phyloP scores from a whole-genome alignment of 208 protist species.

The Acanthamoeba castellanii region DNA sequence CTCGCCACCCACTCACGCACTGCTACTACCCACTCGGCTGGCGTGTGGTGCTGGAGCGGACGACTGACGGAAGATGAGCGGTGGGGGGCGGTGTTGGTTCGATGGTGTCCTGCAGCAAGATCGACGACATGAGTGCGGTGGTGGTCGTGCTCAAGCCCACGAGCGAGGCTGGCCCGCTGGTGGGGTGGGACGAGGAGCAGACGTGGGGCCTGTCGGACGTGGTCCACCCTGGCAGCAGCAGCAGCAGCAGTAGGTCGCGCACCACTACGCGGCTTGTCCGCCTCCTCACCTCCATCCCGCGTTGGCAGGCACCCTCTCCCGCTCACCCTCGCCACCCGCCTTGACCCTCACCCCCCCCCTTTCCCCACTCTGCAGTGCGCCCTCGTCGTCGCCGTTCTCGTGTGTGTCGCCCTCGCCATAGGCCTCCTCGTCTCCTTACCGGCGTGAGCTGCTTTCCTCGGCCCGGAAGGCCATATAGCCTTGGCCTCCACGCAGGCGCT shows the following conservation, averaged over 20 bases:
- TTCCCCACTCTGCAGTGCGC: not conserved
- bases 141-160: not conserved
- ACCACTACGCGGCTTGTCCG: not conserved
- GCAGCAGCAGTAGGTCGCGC: slow-evolving; percentile 25
- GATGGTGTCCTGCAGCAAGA: not conserved
- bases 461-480: too few species aligned
- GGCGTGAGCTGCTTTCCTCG: not conserved
- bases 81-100: too few species aligned
- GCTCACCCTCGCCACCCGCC: not conserved
- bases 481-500: too few species aligned
- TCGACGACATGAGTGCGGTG: slow-evolving; percentile 31
- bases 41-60: too few species aligned
- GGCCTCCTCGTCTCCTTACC: not conserved
- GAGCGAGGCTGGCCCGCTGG: not conserved
- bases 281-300: not conserved
- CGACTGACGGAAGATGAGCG: not conserved
- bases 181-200: not conserved
- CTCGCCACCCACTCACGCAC: too few species aligned
- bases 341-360: not conserved
- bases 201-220: not conserved
- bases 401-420: not conserved
- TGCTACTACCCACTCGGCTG: not conserved
- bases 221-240: not conserved
- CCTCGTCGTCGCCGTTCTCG: not conserved
- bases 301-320: slow-evolving; percentile 24